phyloP scores from a whole-genome alignment of 495 filamentous ascomycete genomes.

The Hypoxylon trugodes region DNA sequence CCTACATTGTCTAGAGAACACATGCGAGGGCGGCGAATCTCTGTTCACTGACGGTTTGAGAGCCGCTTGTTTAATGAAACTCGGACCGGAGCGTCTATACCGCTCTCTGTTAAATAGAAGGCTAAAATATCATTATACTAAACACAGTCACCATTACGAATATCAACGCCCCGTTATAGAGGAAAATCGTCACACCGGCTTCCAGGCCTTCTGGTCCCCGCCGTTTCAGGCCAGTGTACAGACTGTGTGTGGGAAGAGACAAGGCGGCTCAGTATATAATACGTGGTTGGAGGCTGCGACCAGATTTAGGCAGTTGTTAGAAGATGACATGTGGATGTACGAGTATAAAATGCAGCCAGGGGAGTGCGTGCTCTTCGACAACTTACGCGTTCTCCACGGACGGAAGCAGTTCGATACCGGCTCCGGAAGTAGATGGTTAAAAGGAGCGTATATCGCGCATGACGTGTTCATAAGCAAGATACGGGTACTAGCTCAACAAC shows the following conservation, averaged over 20 bases:
- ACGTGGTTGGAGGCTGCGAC: conserved; percentile 52
- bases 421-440: conserved; percentile 77
- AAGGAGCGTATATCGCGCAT: conserved; percentile 81
- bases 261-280: conserved; percentile 1
- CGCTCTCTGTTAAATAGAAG: conserved; percentile 50
- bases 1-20: conserved; percentile 84
- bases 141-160: conserved; percentile 69
- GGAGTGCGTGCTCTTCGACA: conserved; percentile 88
- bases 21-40: conserved; percentile 78
- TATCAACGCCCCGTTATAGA: conserved; percentile 64
- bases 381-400: conserved; percentile 80
- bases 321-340: conserved; percentile 61
- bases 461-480: conserved; percentile 69
- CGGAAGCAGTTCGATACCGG: conserved; percentile 71
- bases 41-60: conserved; percentile 77
- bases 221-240: conserved; percentile 46
- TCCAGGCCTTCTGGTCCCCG: conserved; percentile 81
- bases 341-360: conserved; percentile 78
- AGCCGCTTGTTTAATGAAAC: conserved; percentile 61
- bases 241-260: neutral
- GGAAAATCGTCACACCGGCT: conserved; percentile 49
- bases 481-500: conserved; percentile 14
- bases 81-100: conserved; percentile 40
- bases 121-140: conserved; percentile 74
- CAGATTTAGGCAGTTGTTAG: conserved; percentile 57